Evolutionary conservation across 2,329 filamentous ascomycete genomes (phyloP), one percentile per base, ranked within the genome.

Genomic region (Atkinsonella texensis): DNA sequence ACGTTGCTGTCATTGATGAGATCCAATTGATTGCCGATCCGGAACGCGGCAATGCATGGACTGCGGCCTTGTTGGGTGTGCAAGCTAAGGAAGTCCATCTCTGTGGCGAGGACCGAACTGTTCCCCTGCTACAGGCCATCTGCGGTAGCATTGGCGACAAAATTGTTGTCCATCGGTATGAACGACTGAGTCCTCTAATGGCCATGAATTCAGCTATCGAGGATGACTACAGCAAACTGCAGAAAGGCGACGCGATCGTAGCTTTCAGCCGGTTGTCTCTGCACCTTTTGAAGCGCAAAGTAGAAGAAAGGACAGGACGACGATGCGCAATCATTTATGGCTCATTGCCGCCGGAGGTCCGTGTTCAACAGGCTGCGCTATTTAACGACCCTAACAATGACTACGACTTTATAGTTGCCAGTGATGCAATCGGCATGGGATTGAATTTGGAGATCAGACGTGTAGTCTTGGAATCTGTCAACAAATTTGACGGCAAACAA

Each of bases 301-400:
- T 98, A 41, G 90, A 97, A 66, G 73, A 76, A 51, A 62, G 68
- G 13, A 97, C 89, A 0, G 85, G 86, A 0, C 81, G 79, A 54
- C 84, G 89, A 49, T 94, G 89, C 58, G 93, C 93, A 45, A 87
- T 96, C 51, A 87, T 98, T 2, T 98, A 98, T 65, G 93, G 93
- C 40, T 84, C 84, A 48, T 68, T 98, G 43, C 93, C 93, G 0
- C 91, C 93, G 1, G 93, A 98, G 65, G 95, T 91, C 41, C 81
- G 93, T 55, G 89, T 89, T 3, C 83, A 91, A 63, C 93, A 98
- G 69, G 93, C 93, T 0, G 81, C 82, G 15, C 74, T 97, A 0
- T 98, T 98, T 74, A 98, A 98, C 63, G 87, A 97, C 56, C 90
- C 89, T 0, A 69, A 95, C 63, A 98, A 94, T 64, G 90, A 96